Evolutionary conservation across 257 asterid species (phyloP).

Genomic region (Ophiorrhiza pumila): DNA sequence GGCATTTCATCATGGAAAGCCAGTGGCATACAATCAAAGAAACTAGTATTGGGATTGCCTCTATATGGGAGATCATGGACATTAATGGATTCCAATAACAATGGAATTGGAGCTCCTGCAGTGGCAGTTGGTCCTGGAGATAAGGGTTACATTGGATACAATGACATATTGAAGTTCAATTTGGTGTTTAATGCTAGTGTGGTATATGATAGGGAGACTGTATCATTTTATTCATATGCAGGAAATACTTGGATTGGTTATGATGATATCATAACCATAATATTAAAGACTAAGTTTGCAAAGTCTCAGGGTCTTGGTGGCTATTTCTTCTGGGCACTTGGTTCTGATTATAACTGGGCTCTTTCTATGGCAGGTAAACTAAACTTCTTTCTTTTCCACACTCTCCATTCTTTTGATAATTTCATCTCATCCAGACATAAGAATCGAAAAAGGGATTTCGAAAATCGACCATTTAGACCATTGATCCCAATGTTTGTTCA

Average conservation of each 20-base stretch:
- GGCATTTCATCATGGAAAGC: slow-evolving; percentile 58
- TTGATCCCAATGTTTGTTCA: too few species aligned
- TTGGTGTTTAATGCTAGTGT: slow-evolving; percentile 36
- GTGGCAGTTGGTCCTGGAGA: slow-evolving; percentile 54
- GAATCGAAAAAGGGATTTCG: too few species aligned
- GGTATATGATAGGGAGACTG: slow-evolving; percentile 43
- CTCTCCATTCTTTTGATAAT: too few species aligned
- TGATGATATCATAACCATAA: slow-evolving; percentile 40
- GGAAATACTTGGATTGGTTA: slow-evolving; percentile 63
- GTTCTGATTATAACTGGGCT: slow-evolving; percentile 47
- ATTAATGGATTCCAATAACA: slow-evolving; percentile 45
- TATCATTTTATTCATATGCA: slow-evolving; percentile 51
- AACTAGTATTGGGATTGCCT: slow-evolving; percentile 66
- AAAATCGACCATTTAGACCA: too few species aligned
- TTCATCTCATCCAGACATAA: too few species aligned
- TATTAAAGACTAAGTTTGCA: slow-evolving; percentile 42
- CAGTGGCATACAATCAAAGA: slow-evolving; percentile 25
- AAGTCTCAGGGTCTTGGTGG: slow-evolving; percentile 59
- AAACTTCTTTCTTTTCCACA: too few species aligned
- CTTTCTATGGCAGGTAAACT: slow-evolving; percentile 55
- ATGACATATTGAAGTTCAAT: slow-evolving; percentile 38
- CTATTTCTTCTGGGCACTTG: slow-evolving; percentile 73
- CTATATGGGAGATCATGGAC: slow-evolving; percentile 62
- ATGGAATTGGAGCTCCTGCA: slow-evolving; percentile 60
- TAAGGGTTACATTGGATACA: slow-evolving; percentile 40